Conservation (phyloP, 495 filamentous ascomycete genomes). For the Neurospora hispaniola region DNA sequence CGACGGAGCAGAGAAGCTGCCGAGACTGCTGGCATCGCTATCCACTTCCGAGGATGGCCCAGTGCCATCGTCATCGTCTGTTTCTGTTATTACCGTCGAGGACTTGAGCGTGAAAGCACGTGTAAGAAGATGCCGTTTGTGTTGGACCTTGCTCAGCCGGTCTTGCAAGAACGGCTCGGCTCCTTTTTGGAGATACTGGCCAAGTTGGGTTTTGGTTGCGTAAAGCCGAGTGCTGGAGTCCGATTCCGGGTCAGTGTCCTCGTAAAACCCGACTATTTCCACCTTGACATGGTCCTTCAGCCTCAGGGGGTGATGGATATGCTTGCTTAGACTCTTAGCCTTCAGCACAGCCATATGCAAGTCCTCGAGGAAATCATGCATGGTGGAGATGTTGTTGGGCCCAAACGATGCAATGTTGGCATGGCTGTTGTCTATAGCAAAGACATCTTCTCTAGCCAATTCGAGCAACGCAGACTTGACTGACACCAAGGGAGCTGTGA, state of each 20-base stretch:
- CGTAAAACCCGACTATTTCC: constrained; percentile 53
- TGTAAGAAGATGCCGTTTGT: constrained; percentile 1
- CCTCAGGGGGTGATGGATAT: constrained; percentile 32
- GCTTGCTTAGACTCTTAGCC: constrained; percentile 29
- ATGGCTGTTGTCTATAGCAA: constrained; percentile 48
- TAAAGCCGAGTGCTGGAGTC: constrained; percentile 11
- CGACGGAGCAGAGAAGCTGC: not conserved
- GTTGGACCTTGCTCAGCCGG: constrained; percentile 24
- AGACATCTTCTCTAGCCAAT: constrained; percentile 45
- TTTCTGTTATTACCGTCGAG: constrained; percentile 8
- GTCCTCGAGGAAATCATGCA: constrained; percentile 39
- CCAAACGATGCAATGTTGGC: constrained; percentile 47
- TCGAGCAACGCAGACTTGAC: constrained; percentile 49
- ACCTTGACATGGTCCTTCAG: constrained; percentile 44
- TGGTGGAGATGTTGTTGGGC: constrained; percentile 37
- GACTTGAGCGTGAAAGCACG: constrained; percentile 4
- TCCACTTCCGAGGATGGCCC: not conserved
- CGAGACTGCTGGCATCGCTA: not conserved
- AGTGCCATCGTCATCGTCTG: constrained; percentile 1
- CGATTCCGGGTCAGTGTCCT: constrained; percentile 37
- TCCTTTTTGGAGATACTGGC: constrained; percentile 38
- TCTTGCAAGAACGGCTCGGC: constrained; percentile 33
- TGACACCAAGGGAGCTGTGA: constrained; percentile 49
- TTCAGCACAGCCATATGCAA: constrained; percentile 33
- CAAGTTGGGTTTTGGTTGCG: constrained; percentile 35